Evolutionary conservation across 768 basidiomycete genomes (phyloP).

Genomic region (Lepiota venenata): DNA sequence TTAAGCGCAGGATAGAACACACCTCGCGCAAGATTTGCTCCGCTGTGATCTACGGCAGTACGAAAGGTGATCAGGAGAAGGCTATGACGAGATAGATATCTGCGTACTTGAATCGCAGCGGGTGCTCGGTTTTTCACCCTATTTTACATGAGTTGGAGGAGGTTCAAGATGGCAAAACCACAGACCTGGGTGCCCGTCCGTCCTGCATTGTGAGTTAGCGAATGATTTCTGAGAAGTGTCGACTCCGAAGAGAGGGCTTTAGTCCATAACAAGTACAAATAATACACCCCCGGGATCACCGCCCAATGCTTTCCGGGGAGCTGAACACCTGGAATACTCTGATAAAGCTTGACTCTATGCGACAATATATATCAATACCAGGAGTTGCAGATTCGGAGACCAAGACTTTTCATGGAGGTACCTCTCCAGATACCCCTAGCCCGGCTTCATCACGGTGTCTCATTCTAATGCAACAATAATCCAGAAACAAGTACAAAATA

Average conservation of each 20-base stretch:
- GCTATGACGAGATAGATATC: neutral
- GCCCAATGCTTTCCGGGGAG: too few species aligned
- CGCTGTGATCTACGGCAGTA: slow-evolving; percentile 77
- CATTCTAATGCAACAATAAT: too few species aligned
- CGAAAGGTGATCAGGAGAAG: slow-evolving; percentile 12
- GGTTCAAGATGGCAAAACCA: neutral
- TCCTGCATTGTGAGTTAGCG: slow-evolving; percentile 56
- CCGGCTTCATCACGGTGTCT: too few species aligned
- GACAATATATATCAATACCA: too few species aligned
- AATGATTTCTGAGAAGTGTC: neutral
- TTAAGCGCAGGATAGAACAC: slow-evolving; percentile 11
- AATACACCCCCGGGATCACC: neutral
- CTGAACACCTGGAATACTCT: too few species aligned
- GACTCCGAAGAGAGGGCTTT: neutral
- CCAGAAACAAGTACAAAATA: too few species aligned
- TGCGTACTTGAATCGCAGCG: slow-evolving; percentile 81
- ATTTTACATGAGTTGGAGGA: slow-evolving; percentile 4
- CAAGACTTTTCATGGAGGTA: too few species aligned
- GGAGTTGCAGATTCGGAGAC: too few species aligned
- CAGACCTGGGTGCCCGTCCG: slow-evolving; percentile 74
- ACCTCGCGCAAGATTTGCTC: slow-evolving; percentile 97
- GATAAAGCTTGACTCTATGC: too few species aligned
- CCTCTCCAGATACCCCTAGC: too few species aligned
- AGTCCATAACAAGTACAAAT: slow-evolving; percentile 4
- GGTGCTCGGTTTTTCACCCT: slow-evolving; percentile 97